These are phyloP conservation scores for Tylopilus sp. DNA, from an alignment of 768 basidiomycete species.

Conservation along the genomic window DNA sequence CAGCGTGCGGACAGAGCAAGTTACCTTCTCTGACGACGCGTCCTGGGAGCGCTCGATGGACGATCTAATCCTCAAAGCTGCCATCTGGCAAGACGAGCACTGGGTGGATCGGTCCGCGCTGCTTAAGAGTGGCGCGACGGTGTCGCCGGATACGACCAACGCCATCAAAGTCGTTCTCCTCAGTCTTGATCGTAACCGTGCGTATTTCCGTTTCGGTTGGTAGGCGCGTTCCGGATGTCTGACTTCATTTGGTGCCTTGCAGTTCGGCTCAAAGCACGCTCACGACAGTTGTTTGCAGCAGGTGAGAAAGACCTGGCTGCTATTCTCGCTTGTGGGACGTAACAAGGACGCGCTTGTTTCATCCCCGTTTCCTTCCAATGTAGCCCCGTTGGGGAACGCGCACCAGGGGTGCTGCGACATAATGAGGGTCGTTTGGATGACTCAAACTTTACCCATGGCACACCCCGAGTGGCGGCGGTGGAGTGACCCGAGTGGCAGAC, in stretches of 20 bases:
- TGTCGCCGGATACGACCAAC: conserved; percentile 36
- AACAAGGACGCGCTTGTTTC: conserved; percentile 8
- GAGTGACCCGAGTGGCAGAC: conserved; percentile 2
- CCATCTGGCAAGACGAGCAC: conserved; percentile 90
- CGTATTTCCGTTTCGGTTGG: conserved; percentile 32
- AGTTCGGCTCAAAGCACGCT: conserved; percentile 91
- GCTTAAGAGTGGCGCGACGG: conserved; percentile 40
- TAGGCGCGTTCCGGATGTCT: not conserved
- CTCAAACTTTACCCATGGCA: conserved; percentile 22
- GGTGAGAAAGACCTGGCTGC: conserved; percentile 81
- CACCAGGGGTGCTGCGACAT: conserved; percentile 1
- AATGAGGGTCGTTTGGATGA: conserved; percentile 10
- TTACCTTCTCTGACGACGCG: conserved; percentile 58
- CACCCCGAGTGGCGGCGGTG: conserved; percentile 24
- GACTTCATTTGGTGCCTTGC: conserved; percentile 1
- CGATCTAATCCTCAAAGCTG: conserved; percentile 89
- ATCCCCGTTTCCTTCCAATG: not conserved
- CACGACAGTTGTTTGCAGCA: conserved; percentile 80
- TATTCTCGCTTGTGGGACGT: conserved; percentile 47
- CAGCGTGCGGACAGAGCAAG: conserved; percentile 76
- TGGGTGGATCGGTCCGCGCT: conserved; percentile 83
- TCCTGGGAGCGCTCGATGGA: conserved; percentile 81
- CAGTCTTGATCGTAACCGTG: conserved; percentile 89
- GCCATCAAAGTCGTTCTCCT: conserved; percentile 84
- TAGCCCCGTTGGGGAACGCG: conserved; percentile 4